Evolutionary conservation across 2,329 filamentous ascomycete species (phyloP), one percentile per base, ranked within the genome.

Genomic region (Aspergillus pseudoviridinutans): DNA sequence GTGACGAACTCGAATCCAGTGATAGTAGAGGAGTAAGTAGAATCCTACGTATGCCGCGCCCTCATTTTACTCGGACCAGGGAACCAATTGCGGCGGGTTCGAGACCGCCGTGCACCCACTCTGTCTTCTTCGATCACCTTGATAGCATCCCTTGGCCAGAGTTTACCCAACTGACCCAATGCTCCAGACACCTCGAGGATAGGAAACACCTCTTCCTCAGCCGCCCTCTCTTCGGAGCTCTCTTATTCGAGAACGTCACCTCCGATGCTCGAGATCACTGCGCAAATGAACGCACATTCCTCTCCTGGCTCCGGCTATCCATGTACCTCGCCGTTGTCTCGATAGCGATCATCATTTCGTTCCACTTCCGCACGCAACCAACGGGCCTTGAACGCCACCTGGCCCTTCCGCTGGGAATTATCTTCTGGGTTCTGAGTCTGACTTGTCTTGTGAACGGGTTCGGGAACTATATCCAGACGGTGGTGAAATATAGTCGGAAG

Each of bases 311-410:
- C 22, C 87, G 92, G 3, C 83, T 97, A 2, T 87, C 90, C 32
- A 85, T 96, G 66, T 96, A 96, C 78, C 92, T 97, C 84, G 87
- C 91, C 62, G 81, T 99, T 53, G 91, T 97, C 8, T 86, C 90
- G 28, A 84, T 96, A 32, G 93, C 94, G 52, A 96, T 99, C 64
- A 87, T 96, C 9, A 82, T 97, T 52, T 96, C 91, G 14, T 99
- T 99, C 73, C 93, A 99, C 70, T 82, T 99, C 51, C 92, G 92
- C 69, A 80, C 80, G 20, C 76, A 87, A 66, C 90, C 94, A 0
- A 84, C 86, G 0, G 69, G 78, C 0, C 73, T 91, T 14, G 94
- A 99, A 78, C 79, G 85, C 58, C 84, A 83, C 47, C 87, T 97
- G 75, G 88, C 94, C 0, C 81, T 89, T 59, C 94, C 94, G 0